Conservation (phyloP, 83 land plant genomes). For the Larix sibirica region DNA sequence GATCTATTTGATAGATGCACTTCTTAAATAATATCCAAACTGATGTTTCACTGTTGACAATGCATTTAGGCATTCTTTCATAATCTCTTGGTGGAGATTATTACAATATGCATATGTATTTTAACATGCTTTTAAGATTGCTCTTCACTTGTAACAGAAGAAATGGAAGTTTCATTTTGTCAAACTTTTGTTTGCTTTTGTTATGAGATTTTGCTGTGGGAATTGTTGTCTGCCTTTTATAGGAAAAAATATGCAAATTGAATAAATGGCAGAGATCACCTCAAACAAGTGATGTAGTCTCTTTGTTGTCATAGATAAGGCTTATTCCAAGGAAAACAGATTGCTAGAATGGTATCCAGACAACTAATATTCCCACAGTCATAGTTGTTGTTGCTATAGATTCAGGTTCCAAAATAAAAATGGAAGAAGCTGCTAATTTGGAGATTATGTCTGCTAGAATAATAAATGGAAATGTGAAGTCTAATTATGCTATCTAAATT, state of each 20-base stretch:
- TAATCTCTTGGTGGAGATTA: neutral
- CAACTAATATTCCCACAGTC: conserved; percentile 74
- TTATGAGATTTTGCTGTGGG: neutral
- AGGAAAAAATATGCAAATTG: conserved; percentile 60
- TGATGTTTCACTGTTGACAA: neutral
- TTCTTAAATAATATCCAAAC: neutral
- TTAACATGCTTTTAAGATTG: neutral
- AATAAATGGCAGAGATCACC: too few species aligned
- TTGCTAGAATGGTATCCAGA: conserved; percentile 40
- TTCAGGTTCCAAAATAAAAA: conserved; percentile 61
- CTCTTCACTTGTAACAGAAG: neutral
- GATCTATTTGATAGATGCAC: neutral
- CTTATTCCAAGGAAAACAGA: conserved; percentile 63
- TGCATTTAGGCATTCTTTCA: neutral
- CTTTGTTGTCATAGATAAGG: conserved; percentile 20
- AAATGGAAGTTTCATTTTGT: neutral
- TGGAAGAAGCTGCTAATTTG: conserved; percentile 49
- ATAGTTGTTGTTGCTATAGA: conserved; percentile 81
- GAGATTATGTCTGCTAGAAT: conserved; percentile 82
- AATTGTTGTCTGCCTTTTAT: neutral
- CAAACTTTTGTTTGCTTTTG: neutral
- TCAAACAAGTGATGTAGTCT: too few species aligned
- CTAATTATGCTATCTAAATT: conserved; percentile 79
- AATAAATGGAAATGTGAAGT: conserved; percentile 83
- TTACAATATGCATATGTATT: neutral